phyloP scores from a whole-genome alignment of 75 land plant species.

The Chamaecyparis obtusa region DNA sequence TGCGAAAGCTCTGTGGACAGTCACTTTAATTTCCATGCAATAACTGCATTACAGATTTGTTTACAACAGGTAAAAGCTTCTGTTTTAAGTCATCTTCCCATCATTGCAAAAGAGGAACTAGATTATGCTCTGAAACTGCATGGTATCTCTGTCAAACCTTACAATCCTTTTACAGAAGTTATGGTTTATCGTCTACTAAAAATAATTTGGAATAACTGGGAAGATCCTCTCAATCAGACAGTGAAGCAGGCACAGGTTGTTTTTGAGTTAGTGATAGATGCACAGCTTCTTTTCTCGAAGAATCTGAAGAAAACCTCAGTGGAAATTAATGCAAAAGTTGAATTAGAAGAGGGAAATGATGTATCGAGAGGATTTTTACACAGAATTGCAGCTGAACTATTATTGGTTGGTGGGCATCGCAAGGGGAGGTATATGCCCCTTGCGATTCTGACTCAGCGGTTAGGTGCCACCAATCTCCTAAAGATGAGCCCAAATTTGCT shows the following conservation, averaged over 20 bases:
- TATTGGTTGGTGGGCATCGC: slow-evolving; percentile 74
- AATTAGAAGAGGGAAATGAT: slow-evolving; percentile 20
- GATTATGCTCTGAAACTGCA: slow-evolving; percentile 5
- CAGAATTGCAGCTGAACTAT: slow-evolving; percentile 61
- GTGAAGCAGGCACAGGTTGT: slow-evolving; percentile 93
- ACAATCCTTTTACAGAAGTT: slow-evolving; percentile 58
- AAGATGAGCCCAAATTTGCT: slow-evolving; percentile 65
- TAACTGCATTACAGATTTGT: slow-evolving; percentile 95
- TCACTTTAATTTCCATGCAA: slow-evolving; percentile 95
- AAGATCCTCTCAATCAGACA: slow-evolving; percentile 96
- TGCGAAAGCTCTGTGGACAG: slow-evolving; percentile 90
- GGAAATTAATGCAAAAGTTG: slow-evolving; percentile 2
- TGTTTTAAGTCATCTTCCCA: slow-evolving; percentile 33
- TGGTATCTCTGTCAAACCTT: slow-evolving; percentile 15
- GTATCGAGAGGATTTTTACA: slow-evolving; percentile 37
- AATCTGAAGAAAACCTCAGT: neutral
- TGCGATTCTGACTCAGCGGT: slow-evolving; percentile 72
- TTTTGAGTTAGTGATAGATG: slow-evolving; percentile 87
- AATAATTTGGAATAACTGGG: slow-evolving; percentile 98
- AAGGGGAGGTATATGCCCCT: slow-evolving; percentile 98
- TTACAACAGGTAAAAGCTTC: slow-evolving; percentile 95
- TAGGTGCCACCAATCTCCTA: slow-evolving; percentile 74
- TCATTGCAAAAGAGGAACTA: slow-evolving; percentile 19
- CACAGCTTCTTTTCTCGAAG: slow-evolving; percentile 38
- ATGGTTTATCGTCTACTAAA: slow-evolving; percentile 65